Conservation (phyloP, 2,329 filamentous ascomycete species). For the Botrytis cinerea region DNA sequence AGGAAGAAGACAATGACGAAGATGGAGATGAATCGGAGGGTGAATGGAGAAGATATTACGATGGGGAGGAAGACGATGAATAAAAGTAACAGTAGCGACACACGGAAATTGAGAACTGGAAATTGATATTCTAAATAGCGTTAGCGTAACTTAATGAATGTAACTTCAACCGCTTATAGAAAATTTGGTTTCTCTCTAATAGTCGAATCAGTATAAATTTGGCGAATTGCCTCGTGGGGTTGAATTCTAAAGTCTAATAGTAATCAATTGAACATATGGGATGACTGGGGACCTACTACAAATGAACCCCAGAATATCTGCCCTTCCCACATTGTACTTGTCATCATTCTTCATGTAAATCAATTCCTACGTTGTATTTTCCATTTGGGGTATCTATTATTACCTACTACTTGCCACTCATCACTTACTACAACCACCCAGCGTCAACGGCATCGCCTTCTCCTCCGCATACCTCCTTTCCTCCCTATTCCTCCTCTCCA, state of each 20-base stretch:
- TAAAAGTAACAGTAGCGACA: neutral
- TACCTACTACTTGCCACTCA: neutral
- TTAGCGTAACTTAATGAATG: neutral
- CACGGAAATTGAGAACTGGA: neutral
- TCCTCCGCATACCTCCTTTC: conserved; percentile 3
- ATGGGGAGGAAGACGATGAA: neutral
- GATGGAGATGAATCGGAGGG: neutral
- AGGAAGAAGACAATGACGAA: neutral
- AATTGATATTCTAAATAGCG: neutral
- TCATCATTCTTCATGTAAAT: neutral
- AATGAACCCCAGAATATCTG: neutral
- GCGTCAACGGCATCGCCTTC: neutral
- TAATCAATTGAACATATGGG: neutral
- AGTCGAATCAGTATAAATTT: neutral
- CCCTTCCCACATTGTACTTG: neutral
- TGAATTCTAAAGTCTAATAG: neutral
- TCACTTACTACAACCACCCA: neutral
- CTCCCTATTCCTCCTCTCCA: neutral
- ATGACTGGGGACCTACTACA: neutral
- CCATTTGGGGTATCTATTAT: neutral
- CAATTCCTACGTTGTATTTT: neutral
- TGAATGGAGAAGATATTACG: neutral
- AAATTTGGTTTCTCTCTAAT: neutral
- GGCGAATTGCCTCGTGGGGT: neutral
- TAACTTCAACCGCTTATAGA: neutral